These are phyloP conservation scores for Tetratostichococcus sp. DNA, from an alignment of 139 green algal genomes.

Conservation along the genomic window DNA sequence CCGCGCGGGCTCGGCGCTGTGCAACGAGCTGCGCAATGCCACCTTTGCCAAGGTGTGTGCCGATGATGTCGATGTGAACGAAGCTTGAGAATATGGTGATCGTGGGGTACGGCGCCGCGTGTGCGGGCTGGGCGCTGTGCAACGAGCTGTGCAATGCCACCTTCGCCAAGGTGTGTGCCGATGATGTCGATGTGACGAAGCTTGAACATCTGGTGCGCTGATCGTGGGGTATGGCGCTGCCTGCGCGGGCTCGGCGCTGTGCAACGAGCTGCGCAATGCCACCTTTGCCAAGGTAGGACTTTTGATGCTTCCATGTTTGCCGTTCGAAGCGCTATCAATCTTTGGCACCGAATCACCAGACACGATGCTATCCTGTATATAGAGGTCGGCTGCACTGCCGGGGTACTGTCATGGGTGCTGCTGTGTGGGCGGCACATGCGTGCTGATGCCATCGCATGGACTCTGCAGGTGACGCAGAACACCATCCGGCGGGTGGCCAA, in stretches of 20 bases:
- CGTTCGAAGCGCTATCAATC: too few relatives aligned
- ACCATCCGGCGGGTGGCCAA: constrained; percentile 67
- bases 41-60: constrained; percentile 81
- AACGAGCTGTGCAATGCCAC: constrained; percentile 86
- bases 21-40: constrained; percentile 81
- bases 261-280: constrained; percentile 81
- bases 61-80: not conserved
- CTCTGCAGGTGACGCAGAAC: constrained; percentile 62
- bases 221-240: constrained; percentile 76
- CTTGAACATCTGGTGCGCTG: constrained; percentile 44
- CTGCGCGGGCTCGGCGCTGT: constrained; percentile 56
- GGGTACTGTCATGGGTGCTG: too few relatives aligned
- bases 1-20: constrained; percentile 56
- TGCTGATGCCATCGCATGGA: too few relatives aligned
- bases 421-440: too few relatives aligned
- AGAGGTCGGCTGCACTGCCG: too few relatives aligned
- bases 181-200: not conserved
- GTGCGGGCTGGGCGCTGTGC: constrained; percentile 57
- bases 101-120: constrained; percentile 67
- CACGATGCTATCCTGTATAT: too few relatives aligned
- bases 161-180: constrained; percentile 75
- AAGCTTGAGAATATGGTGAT: too few relatives aligned
- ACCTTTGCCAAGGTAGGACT: constrained; percentile 93
- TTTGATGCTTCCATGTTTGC: too few relatives aligned
- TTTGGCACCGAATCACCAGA: too few relatives aligned